Conservation (phyloP, 768 basidiomycete genomes). For the Suillus variegatus region DNA sequence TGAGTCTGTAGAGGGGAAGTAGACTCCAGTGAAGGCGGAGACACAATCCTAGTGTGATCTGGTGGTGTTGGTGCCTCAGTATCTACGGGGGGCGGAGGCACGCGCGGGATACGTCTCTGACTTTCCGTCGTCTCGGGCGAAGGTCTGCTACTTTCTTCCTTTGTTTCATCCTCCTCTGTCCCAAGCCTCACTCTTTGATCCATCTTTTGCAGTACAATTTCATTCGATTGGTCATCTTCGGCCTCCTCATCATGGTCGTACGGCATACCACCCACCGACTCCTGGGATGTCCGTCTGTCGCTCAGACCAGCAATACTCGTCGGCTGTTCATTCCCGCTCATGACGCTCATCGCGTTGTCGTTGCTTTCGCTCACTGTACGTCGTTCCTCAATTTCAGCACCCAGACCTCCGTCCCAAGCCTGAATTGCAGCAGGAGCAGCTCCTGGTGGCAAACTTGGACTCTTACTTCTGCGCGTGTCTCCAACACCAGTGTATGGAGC, state of each 20-base stretch:
- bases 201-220: neutral
- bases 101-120: constrained; percentile 31
- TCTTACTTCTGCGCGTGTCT: constrained; percentile 24
- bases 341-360: neutral
- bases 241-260: constrained; percentile 25
- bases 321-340: neutral
- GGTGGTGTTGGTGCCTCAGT: constrained; percentile 16
- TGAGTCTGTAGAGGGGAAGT: constrained; percentile 12
- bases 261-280: constrained; percentile 15
- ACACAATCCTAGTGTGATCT: neutral
- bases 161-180: constrained; percentile 7
- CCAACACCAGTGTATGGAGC: constrained; percentile 14
- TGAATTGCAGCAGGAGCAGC: constrained; percentile 40
- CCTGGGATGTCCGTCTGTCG: constrained; percentile 3
- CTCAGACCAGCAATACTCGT: constrained; percentile 1
- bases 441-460: constrained; percentile 43
- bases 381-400: constrained; percentile 26
- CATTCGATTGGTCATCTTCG: constrained; percentile 15
- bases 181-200: neutral
- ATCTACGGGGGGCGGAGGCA: constrained; percentile 42
- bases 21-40: constrained; percentile 4
- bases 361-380: constrained; percentile 1
- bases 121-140: constrained; percentile 20
- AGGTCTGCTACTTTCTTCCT: neutral
- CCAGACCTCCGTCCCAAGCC: constrained; percentile 37